Evolutionary conservation across 1,284 basidiomycete genomes (phyloP), one percentile per base, ranked within the genome.

Genomic region (Acaromyces ingoldii): DNA sequence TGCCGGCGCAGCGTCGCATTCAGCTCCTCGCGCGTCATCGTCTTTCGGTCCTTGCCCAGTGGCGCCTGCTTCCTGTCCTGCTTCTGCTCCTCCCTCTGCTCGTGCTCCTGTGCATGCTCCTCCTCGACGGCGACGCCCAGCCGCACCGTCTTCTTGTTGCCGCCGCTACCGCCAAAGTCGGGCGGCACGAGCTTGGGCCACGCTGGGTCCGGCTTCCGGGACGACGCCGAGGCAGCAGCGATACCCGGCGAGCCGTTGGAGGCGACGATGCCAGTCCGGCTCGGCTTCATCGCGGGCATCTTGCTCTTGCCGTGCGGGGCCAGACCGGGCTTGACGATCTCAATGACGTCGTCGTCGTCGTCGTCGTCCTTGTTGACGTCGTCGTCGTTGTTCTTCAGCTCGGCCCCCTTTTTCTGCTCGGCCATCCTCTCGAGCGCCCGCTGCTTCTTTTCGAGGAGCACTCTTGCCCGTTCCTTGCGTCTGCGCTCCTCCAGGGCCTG

Each of bases 1-100:
- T 62, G 60, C 31, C 58, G 58, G 38, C 63, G 55, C 31, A 72
- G 30, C 0, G 63, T 63, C 0, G 60, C 65, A 25, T 70, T 70
- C 29, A 72, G 59, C 38, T 67, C 56, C 9, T 51, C 64, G 21
- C 54, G 51, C 10, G 62, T 65, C 58, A 65, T 49, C 24, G 58
- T 54, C 17, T 45, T n/a, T n/a, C n/a, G n/a, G n/a, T n/a, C n/a
- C n/a, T 17, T 17, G 4, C 38, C 38, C 17, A 13, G 11, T 40
- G 19, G 38, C n/a, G 13, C 38, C 22, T 40, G 38, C 5, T 5
- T 15, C 24, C 39, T 26, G 4, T 37, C 30, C 29, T 34, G 9
- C 25, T 58, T 51, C 36, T 37, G 36, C 49, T 49, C 46, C 34
- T 59, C 55, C 11, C 37, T 19, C 36, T 50, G 42, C 30, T 28